These are phyloP conservation scores for Pseudovirgaria hyperparasitica DNA, from an alignment of 2,329 filamentous ascomycete species.

Conservation along the genomic window DNA sequence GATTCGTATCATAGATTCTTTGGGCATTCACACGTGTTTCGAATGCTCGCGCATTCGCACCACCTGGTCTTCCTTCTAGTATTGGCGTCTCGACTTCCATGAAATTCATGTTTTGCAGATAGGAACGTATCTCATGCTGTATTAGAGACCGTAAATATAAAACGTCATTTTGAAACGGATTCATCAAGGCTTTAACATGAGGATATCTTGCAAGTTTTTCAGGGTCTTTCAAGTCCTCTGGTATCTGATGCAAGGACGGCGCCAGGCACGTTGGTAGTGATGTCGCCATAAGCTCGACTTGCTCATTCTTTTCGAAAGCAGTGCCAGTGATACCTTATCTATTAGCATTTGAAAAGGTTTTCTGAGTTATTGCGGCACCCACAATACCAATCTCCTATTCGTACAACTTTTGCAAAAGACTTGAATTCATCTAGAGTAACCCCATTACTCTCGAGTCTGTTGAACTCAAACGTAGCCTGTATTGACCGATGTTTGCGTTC, in stretches of 20 bases:
- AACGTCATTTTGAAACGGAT: constrained; percentile 52
- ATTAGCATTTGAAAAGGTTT: constrained; percentile 7
- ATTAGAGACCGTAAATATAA: constrained; percentile 64
- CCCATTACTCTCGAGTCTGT: constrained; percentile 29
- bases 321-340: constrained; percentile 50
- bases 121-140: constrained; percentile 59
- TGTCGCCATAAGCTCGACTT: constrained; percentile 60
- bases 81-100: constrained; percentile 88
- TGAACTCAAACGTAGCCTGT: constrained; percentile 65
- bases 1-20: constrained; percentile 54
- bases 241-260: constrained; percentile 69
- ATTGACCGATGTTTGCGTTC: constrained; percentile 57
- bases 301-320: constrained; percentile 58
- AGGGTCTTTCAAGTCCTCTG: constrained; percentile 53
- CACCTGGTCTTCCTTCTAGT: constrained; percentile 68
- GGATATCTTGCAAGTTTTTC: constrained; percentile 65
- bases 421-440: constrained; percentile 37
- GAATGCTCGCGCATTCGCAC: constrained; percentile 79
- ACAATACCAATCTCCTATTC: constrained; percentile 77
- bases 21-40: constrained; percentile 64
- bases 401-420: constrained; percentile 51
- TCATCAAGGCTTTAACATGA: constrained; percentile 77
- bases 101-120: constrained; percentile 60
- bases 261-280: constrained; percentile 59
- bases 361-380: constrained; percentile 26